Base-by-base conservation (phyloP, 75 land plant species). In the Cupressus sempervirens region DNA sequence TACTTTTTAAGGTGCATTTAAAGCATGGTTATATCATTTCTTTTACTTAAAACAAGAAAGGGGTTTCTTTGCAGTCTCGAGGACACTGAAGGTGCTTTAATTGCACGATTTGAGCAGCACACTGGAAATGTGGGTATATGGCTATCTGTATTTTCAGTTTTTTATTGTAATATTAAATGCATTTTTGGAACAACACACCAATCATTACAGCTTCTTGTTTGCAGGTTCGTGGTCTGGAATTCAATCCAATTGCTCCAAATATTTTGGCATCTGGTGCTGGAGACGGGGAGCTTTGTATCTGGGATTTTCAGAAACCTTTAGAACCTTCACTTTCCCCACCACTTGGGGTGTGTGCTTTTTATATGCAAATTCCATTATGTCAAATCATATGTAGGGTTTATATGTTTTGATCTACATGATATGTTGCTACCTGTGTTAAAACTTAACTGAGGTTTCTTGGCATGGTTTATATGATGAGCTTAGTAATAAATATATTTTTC, bases 201-300 rank as follows among this genome's bases (percentile, higher is more conserved):
- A 20, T 53, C 38, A 6, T 84, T 23, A 26, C 48, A 41, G 12
- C 23, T 36, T 72, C 20, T 81, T 48, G 52, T 73, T 85, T 86
- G 80, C 88, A 97, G 99, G 98, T 97, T 38, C 94, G 93, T 88
- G 99, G 99, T 62, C 85, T 98, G 86, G 99, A 96, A 62, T 98
- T 98, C 80, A 95, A 92, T 87, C 16, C 84, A 7, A 83, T 80
- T 81, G 54, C 95, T 20, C 97, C 98, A 79, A 92, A 98, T 81
- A 76, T 94, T 53, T 96, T 98, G 85, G 99, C 99, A 70, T 96
- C 99, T 89, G 99, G 99, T 4, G 99, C 94, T 83, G 98, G 93
- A 84, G 97, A 94, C 83, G 99, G 99, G 45, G 97, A 92, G 62
- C 83, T 98, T 54, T 91, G 90, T 84, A 92, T 98, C 13, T 98